Conservation (phyloP, 768 basidiomycete genomes). For the Cystobasidium ongulense region DNA sequence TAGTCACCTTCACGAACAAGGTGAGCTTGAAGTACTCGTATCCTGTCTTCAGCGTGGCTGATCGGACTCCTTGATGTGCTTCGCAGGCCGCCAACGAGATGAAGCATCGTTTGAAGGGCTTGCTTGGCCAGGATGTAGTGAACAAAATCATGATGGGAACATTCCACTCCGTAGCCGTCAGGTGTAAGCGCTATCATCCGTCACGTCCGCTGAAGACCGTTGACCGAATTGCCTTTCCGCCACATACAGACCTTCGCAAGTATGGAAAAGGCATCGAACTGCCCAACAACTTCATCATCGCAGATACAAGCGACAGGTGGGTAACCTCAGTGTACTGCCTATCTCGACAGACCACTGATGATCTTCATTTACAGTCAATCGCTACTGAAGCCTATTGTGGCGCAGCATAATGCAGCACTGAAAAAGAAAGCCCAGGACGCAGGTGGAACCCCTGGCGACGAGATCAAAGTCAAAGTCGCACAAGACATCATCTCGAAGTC, state of each 20-base stretch:
- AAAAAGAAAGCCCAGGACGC: background rate
- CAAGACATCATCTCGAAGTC: slow-evolving; percentile 63
- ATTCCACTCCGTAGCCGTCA: slow-evolving; percentile 37
- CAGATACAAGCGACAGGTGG: slow-evolving; percentile 55
- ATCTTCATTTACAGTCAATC: slow-evolving; percentile 24
- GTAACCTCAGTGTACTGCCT: background rate
- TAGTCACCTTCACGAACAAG: slow-evolving; percentile 76
- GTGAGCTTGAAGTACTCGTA: background rate
- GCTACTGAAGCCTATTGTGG: slow-evolving; percentile 19
- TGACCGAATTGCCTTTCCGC: background rate
- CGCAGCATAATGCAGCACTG: background rate
- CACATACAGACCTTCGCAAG: slow-evolving; percentile 53
- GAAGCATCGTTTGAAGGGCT: slow-evolving; percentile 58
- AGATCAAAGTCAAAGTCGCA: slow-evolving; percentile 54
- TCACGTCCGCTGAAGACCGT: background rate
- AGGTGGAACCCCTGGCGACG: background rate
- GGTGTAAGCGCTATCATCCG: slow-evolving; percentile 53
- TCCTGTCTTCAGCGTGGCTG: background rate
- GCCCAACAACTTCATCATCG: slow-evolving; percentile 67
- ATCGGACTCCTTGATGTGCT: slow-evolving; percentile 1
- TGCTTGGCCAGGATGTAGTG: slow-evolving; percentile 59
- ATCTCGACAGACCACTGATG: too few relatives aligned
- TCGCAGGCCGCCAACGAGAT: slow-evolving; percentile 68
- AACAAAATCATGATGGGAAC: slow-evolving; percentile 51
- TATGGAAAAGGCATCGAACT: slow-evolving; percentile 57